phyloP scores from a whole-genome alignment of 2,329 filamentous ascomycete genomes.

The Nigrospora sphaerica region DNA sequence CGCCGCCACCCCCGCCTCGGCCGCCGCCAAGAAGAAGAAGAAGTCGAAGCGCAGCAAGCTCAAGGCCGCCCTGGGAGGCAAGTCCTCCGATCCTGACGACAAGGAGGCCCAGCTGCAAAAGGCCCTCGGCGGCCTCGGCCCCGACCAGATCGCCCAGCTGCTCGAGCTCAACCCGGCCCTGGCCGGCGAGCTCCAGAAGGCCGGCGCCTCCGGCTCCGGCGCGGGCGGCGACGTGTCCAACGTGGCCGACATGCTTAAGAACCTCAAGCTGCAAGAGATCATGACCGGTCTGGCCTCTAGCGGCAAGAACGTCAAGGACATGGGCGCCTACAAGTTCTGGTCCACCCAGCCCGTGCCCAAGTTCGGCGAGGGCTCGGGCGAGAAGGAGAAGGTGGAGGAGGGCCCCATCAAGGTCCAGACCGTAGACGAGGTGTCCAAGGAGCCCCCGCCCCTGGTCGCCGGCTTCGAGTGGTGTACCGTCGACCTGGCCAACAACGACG shows the following conservation, averaged over 20 bases:
- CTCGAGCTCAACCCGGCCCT: slow-evolving; percentile 67
- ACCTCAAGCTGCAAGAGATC: slow-evolving; percentile 62
- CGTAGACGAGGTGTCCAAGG: slow-evolving; percentile 70
- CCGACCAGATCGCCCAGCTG: slow-evolving; percentile 56
- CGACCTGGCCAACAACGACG: slow-evolving; percentile 70
- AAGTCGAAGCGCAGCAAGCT: slow-evolving; percentile 59
- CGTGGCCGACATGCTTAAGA: slow-evolving; percentile 48
- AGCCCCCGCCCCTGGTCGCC: slow-evolving; percentile 65
- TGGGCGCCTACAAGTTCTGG: slow-evolving; percentile 98
- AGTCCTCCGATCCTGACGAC: slow-evolving; percentile 28
- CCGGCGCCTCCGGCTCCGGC: slow-evolving; percentile 23
- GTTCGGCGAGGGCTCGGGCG: slow-evolving; percentile 53
- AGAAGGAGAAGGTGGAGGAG: slow-evolving; percentile 55
- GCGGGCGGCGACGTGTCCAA: slow-evolving; percentile 20
- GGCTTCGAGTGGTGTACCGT: slow-evolving; percentile 94
- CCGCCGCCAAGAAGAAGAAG: slow-evolving; percentile 52
- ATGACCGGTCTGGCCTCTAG: slow-evolving; percentile 69
- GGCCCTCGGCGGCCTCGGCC: slow-evolving; percentile 45
- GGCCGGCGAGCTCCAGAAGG: slow-evolving; percentile 47
- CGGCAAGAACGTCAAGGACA: slow-evolving; percentile 89
- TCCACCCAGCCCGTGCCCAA: slow-evolving; percentile 90
- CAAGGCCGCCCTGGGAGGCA: slow-evolving; percentile 34
- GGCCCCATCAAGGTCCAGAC: slow-evolving; percentile 79
- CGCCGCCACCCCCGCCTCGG: slow-evolving; percentile 16
- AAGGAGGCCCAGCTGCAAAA: slow-evolving; percentile 29